A percentile compares a stretch with the other conserved stretches of the same genome.
phyloP scores from a whole-genome alignment of 2,329 filamentous ascomycete species.

The Aureobasidium namibiae region DNA sequence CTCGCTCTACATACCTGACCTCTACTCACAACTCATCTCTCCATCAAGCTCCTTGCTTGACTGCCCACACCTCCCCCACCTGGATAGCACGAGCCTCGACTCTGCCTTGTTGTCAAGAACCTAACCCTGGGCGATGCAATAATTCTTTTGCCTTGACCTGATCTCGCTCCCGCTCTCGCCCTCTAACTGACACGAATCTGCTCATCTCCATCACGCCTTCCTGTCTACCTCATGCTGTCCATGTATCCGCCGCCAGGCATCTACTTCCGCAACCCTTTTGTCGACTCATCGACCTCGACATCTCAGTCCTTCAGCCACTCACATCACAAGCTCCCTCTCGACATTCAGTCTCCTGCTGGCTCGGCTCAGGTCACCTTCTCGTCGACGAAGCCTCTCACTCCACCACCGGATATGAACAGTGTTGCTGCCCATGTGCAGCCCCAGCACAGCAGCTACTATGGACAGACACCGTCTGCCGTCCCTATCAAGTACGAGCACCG shows the following conservation, averaged over 20 bases:
- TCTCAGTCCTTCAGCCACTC: conserved; percentile 14
- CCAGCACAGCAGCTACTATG: conserved; percentile 23
- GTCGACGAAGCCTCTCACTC: conserved; percentile 23
- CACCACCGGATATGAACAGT: conserved; percentile 29
- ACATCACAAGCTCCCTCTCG: conserved; percentile 17
- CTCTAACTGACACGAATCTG: neutral
- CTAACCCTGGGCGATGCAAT: conserved; percentile 11
- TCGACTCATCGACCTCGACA: conserved; percentile 20
- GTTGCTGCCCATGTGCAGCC: conserved; percentile 18
- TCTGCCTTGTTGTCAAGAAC: conserved; percentile 11
- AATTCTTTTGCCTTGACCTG: neutral
- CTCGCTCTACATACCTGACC: conserved; percentile 11
- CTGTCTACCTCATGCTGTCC: conserved; percentile 22
- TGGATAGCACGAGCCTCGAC: conserved; percentile 11
- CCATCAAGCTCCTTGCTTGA: conserved; percentile 13
- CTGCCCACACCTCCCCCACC: conserved; percentile 10
- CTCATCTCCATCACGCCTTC: neutral
- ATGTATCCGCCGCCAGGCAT: conserved; percentile 28
- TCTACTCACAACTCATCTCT: neutral
- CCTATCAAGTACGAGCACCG: conserved; percentile 19
- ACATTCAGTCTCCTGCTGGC: conserved; percentile 14
- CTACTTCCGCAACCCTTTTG: conserved; percentile 28
- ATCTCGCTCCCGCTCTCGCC: neutral
- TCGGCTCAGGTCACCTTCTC: conserved; percentile 14
- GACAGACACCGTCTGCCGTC: conserved; percentile 14